phyloP scores from a whole-genome alignment of 805 yeast species.

The Sugiyamaella valdiviana region DNA sequence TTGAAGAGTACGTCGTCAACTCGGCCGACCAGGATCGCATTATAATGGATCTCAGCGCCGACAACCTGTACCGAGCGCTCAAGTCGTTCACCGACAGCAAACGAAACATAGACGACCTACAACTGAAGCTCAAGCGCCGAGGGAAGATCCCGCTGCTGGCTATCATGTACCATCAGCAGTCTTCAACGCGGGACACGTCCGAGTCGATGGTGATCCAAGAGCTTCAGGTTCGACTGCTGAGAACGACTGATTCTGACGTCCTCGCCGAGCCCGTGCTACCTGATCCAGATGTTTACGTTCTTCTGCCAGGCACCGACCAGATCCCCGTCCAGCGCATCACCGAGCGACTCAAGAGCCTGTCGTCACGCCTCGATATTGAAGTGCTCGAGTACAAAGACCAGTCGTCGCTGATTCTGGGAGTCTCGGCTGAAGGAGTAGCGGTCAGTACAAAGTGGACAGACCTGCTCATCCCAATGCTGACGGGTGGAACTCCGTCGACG shows the following conservation, averaged over 20 bases:
- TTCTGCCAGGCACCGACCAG: neutral
- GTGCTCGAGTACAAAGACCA: neutral
- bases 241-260: conserved; percentile 46
- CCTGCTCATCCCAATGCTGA: neutral
- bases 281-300: neutral
- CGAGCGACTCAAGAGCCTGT: neutral
- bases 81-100: conserved; percentile 43
- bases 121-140: conserved; percentile 14
- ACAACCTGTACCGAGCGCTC: conserved; percentile 52
- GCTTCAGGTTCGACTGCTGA: conserved; percentile 62
- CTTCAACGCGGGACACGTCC: conserved; percentile 39
- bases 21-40: conserved; percentile 50
- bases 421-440: neutral
- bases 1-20: conserved; percentile 46
- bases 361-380: neutral
- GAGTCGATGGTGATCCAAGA: conserved; percentile 28
- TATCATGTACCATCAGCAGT: conserved; percentile 51
- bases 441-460: neutral
- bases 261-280: conserved; percentile 28
- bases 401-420: neutral
- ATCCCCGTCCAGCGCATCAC: neutral
- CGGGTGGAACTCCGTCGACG: neutral
- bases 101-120: conserved; percentile 28
- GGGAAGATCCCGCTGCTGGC: conserved; percentile 45
- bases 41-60: conserved; percentile 56